Evolutionary conservation across 1,284 basidiomycete species (phyloP), one percentile per base, ranked within the genome.

Genomic region (Tilletia horrida): DNA sequence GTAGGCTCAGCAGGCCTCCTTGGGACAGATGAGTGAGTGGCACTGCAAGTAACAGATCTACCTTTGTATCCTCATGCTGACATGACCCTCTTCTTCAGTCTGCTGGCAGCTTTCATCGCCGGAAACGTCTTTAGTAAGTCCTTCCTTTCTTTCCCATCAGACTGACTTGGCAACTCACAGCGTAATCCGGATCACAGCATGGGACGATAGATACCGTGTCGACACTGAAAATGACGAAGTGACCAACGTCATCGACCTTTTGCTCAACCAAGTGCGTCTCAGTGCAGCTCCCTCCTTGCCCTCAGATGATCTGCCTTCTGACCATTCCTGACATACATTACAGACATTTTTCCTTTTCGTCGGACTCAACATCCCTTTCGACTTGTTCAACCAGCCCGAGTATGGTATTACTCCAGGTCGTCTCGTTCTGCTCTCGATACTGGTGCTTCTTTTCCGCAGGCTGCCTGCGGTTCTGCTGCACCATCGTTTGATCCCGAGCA

Each of bases 371-470:
- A 73, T 76, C 27, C 74, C 72, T 2, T 79, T 70, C 67, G 66
- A 67, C 47, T 62, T 71, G 16, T 79, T 76, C 69, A 72, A 71
- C 62, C 70, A 74, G 25, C 76, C 74, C 9, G 73, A 69, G 18
- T 71, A 82, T 73, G 71, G 76, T 47, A 69, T 81, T 70, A 61
- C 81, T 66, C 66, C 84, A 44, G 78, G 78, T 74, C 65, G 83
- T 74, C 69, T 82, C 64, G 50, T 78, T 63, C 7, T 84, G 75
- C 71, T 85, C 77, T 64, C 82, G 76, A 63, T 85, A 68, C 69
- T 81, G 79, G 84, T 81, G 76, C 83, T 73, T 69, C 76, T 67
- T 76, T 83, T 82, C 78, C 81, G 81, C 14, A 69, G 83, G 18
- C 65, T 81, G 25, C 78, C 82, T 0, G 81, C 75, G 25, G 71